These are phyloP conservation scores for Millerago galiae DNA, from an alignment of 805 yeast species.

Conservation along the genomic window DNA sequence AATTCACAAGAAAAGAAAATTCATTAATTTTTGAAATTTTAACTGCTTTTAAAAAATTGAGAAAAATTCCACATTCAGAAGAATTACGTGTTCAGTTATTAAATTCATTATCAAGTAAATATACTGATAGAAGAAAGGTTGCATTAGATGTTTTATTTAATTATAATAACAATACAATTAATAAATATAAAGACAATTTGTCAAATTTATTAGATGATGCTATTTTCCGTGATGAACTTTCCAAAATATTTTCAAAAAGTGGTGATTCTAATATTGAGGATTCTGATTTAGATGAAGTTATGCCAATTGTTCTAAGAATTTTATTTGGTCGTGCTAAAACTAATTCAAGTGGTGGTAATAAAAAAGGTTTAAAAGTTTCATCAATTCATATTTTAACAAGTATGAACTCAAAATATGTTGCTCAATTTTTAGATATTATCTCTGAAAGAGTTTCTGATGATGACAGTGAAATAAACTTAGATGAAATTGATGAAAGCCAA, in stretches of 20 bases:
- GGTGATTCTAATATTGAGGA: slow-evolving; percentile 51
- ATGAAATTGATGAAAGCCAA: slow-evolving; percentile 19
- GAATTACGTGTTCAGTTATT: slow-evolving; percentile 49
- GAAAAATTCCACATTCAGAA: slow-evolving; percentile 43
- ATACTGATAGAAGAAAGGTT: slow-evolving; percentile 55
- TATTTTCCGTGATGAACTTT: slow-evolving; percentile 77
- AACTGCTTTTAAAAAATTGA: slow-evolving; percentile 57
- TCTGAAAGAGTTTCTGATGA: slow-evolving; percentile 43
- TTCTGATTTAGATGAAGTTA: slow-evolving; percentile 49
- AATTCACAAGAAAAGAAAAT: slow-evolving; percentile 48
- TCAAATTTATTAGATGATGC: slow-evolving; percentile 75
- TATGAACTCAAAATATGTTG: slow-evolving; percentile 44
- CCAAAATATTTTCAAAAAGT: slow-evolving; percentile 49
- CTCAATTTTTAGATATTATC: slow-evolving; percentile 57
- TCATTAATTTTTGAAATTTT: slow-evolving; percentile 55
- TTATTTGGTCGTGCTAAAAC: slow-evolving; percentile 84
- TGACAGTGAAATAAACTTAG: not conserved
- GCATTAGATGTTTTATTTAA: slow-evolving; percentile 68
- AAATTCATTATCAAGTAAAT: slow-evolving; percentile 53
- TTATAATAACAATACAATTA: slow-evolving; percentile 50
- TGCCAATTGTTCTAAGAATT: slow-evolving; percentile 72
- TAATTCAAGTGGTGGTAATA: slow-evolving; percentile 58
- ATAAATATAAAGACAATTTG: slow-evolving; percentile 68
- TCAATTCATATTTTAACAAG: slow-evolving; percentile 58
- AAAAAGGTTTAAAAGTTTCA: slow-evolving; percentile 66